A percentile compares a stretch with the other conserved stretches of the same genome.
These are phyloP conservation scores for Actinomortierella ambigua DNA, from an alignment of 371 early-diverging fungal species.

Conservation along the genomic window DNA sequence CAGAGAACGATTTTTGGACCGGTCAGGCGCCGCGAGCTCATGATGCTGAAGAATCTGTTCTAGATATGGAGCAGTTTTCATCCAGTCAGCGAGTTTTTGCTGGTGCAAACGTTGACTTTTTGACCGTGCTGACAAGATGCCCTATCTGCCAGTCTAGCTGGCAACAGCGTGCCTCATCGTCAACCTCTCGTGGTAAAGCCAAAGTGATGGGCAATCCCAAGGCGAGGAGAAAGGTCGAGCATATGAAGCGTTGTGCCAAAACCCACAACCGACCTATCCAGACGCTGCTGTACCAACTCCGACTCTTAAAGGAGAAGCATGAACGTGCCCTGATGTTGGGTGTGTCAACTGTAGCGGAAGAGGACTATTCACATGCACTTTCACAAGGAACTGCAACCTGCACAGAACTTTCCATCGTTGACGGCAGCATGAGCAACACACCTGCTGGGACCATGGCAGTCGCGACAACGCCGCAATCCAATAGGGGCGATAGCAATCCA, in stretches of 20 bases:
- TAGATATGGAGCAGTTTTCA: not conserved
- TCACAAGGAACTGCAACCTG: too few species aligned
- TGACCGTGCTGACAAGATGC: slow-evolving; percentile 21
- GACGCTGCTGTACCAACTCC: slow-evolving; percentile 27
- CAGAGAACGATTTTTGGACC: too few species aligned
- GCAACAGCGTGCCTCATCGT: slow-evolving; percentile 11
- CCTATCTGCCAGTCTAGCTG: slow-evolving; percentile 32
- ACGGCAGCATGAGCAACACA: too few species aligned
- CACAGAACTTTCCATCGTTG: too few species aligned
- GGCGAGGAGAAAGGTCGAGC: slow-evolving; percentile 29
- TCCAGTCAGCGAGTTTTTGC: slow-evolving; percentile 18
- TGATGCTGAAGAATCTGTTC: too few species aligned
- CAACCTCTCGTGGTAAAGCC: slow-evolving; percentile 2
- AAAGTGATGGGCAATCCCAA: slow-evolving; percentile 2
- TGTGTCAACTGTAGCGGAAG: not conserved
- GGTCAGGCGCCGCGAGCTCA: too few species aligned
- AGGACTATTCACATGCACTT: too few species aligned
- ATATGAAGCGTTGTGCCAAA: slow-evolving; percentile 35
- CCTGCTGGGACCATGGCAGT: too few species aligned
- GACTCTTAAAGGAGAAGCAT: slow-evolving; percentile 25
- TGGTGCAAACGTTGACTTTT: slow-evolving; percentile 22
- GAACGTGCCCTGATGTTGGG: slow-evolving; percentile 20
- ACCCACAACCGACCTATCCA: slow-evolving; percentile 16
- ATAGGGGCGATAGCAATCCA: too few species aligned
- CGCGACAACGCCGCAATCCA: too few species aligned